Conservation (phyloP, 169 alveolate genomes). For the Toxoplasma gondii region DNA sequence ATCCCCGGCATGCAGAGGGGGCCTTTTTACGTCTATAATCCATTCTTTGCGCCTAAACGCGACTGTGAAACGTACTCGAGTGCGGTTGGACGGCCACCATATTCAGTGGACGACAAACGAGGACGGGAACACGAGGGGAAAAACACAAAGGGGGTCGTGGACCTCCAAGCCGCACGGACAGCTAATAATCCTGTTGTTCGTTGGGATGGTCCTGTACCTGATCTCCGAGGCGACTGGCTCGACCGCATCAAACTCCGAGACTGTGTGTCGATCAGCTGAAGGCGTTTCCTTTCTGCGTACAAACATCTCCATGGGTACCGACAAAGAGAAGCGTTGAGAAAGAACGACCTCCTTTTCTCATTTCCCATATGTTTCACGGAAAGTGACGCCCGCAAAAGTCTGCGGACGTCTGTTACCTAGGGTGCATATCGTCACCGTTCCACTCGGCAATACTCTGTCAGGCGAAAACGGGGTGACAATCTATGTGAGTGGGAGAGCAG, state of each 20-base stretch:
- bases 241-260: constrained; percentile 23
- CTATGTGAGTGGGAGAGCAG: too few species aligned
- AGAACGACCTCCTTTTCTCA: background rate
- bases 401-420: background rate
- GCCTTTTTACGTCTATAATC: background rate
- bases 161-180: background rate
- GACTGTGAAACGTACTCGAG: background rate
- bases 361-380: background rate
- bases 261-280: constrained; percentile 2
- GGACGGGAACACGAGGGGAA: too few species aligned
- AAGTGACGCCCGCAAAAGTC: background rate
- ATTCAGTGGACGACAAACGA: background rate
- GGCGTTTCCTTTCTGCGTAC: background rate
- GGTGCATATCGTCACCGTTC: background rate
- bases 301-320: background rate
- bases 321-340: background rate
- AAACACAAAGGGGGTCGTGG: background rate
- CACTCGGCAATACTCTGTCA: background rate
- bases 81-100: background rate
- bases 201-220: background rate
- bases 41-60: background rate
- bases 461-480: background rate
- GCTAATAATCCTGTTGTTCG: background rate
- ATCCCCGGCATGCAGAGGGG: background rate
- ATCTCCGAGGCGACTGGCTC: constrained; percentile 18